Base-by-base conservation (phyloP, 805 yeast species). In the Myxozyma nipponensis region DNA sequence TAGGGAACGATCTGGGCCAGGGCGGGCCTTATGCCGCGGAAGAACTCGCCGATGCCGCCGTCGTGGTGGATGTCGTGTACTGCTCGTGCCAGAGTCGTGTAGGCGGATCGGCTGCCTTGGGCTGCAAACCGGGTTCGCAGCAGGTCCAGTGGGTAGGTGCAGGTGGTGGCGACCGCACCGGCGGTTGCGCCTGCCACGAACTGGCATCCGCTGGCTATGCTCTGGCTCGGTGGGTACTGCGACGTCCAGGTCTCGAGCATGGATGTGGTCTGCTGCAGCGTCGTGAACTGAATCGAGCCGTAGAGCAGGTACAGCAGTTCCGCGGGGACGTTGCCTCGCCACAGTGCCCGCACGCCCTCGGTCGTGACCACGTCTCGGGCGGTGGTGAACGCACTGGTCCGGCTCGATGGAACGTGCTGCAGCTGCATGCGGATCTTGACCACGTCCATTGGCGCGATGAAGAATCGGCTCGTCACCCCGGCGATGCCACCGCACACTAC, bases 271-370 rank as follows among this genome's bases (percentile, higher is more conserved):
- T 73, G 63, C 1, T 88, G 73, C 62, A 83, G 86, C 1, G 86
- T 69, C 0, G 91, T 73, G 68, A 93, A 93, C 66, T 93, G 98
- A 0, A 79, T 70, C 0, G 86, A 86, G 10, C 98, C 96, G 62
- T 91, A 93, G 9, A 85, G 58, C 13, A 91, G 71, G 62, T 93
- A 93, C 81, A 93, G 78, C 35, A 81, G 66, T 56, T 88, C 88
- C 0, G 98, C 98, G 0, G 98, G 95, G 0, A 87, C 75, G 64
- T 93, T 93, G 0, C 98, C 98, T 65, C 89, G 90, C 98, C 98
- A 93, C 9, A 57, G 42, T 41, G 46, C 62, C 6, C 66, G 53
- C 0, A 83, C 38, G 1, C 95, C 95, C 66, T 91, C 98, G 30
- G 78, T 73, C 18, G 66, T 63, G 1, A 76, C 55, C 1, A 88